A percentile compares a stretch with the other conserved stretches of the same genome.
These are phyloP conservation scores for Hansfordia pulvinata DNA, from an alignment of 2,329 filamentous ascomycete species.

Conservation along the genomic window DNA sequence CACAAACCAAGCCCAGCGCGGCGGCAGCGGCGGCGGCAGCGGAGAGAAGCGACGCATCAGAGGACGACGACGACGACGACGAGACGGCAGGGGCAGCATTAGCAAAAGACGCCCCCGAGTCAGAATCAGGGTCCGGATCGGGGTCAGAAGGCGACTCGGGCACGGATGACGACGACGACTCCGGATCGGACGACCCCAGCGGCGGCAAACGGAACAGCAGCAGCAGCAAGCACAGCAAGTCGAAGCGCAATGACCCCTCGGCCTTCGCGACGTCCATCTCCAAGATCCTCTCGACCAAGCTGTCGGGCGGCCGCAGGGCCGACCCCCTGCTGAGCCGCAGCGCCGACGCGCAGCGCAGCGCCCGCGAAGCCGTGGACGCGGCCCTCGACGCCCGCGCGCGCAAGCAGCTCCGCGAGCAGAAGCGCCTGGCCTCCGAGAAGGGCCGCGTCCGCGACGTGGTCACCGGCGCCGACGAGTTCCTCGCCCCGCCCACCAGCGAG, in stretches of 20 bases:
- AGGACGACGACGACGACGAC: conserved; percentile 19
- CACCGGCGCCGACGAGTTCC: conserved; percentile 44
- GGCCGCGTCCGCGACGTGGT: conserved; percentile 82
- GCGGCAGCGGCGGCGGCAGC: conserved; percentile 11
- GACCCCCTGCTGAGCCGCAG: conserved; percentile 89
- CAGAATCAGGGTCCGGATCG: conserved; percentile 4
- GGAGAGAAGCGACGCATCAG: conserved; percentile 3
- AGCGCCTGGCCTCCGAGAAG: conserved; percentile 66
- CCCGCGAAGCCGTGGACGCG: conserved; percentile 58
- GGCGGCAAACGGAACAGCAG: conserved; percentile 15
- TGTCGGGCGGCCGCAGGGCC: conserved; percentile 65
- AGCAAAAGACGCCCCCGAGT: conserved; percentile 11
- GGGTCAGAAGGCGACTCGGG: conserved; percentile 19
- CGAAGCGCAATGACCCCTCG: conserved; percentile 82
- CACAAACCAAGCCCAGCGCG: conserved; percentile 8
- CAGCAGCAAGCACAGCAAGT: conserved; percentile 29
- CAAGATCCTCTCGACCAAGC: conserved; percentile 83
- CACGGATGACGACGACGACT: conserved; percentile 25
- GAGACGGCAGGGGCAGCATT: no score
- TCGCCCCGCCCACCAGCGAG: no score
- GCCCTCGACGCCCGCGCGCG: conserved; percentile 73
- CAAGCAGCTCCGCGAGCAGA: conserved; percentile 67
- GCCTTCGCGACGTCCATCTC: conserved; percentile 89
- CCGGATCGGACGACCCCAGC: conserved; percentile 20
- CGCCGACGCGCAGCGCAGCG: conserved; percentile 57